phyloP scores from a whole-genome alignment of 2,329 filamentous ascomycete species.

The Colletotrichum musicola region DNA sequence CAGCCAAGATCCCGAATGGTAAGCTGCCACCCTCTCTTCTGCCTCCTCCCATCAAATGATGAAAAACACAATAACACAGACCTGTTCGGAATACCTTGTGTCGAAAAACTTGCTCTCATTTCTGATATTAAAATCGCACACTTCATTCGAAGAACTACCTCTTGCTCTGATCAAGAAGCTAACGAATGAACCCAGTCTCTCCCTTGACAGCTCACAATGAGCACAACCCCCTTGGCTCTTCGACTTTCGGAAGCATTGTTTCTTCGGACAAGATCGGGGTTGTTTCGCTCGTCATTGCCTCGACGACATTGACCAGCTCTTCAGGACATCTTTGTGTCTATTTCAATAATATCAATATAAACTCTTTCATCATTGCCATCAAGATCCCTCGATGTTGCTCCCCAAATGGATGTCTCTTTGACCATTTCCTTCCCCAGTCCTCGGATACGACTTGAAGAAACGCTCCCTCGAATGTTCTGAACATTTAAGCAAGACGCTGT shows the following conservation, averaged over 20 bases:
- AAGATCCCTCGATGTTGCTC: not conserved
- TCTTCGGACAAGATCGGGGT: not conserved
- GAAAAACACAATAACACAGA: constrained; percentile 48
- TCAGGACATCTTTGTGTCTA: constrained; percentile 4
- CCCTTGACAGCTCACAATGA: not conserved
- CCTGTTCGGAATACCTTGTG: constrained; percentile 50
- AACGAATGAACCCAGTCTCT: constrained; percentile 12
- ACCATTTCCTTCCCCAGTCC: not conserved
- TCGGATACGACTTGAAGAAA: too few species aligned
- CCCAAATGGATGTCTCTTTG: not conserved
- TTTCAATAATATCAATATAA: not conserved
- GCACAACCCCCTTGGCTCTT: not conserved
- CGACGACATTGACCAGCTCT: not conserved
- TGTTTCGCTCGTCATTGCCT: not conserved
- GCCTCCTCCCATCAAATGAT: constrained; percentile 42
- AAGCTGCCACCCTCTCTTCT: not conserved
- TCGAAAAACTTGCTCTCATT: constrained; percentile 46
- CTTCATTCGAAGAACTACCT: constrained; percentile 5
- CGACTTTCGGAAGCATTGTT: not conserved
- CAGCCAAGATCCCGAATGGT: not conserved
- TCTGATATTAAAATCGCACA: constrained; percentile 30
- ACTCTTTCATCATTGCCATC: too few species aligned
- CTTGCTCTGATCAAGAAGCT: not conserved
- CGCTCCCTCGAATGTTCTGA: too few species aligned
- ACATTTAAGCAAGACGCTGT: too few species aligned